phyloP scores from a whole-genome alignment of 2,329 filamentous ascomycete species.

The Diaporthe australafricana region DNA sequence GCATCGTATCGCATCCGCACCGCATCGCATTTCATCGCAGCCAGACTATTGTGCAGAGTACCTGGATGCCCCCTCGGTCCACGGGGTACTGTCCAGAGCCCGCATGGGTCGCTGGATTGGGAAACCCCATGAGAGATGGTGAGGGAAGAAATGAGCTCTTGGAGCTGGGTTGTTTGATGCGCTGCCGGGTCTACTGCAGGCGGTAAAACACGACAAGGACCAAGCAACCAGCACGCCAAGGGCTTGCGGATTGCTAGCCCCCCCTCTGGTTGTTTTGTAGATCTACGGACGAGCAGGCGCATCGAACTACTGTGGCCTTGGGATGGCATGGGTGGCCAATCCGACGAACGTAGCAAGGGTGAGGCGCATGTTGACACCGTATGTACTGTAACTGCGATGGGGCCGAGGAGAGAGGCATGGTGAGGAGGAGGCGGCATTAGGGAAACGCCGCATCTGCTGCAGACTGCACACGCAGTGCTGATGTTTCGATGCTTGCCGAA shows the following conservation, averaged over 20 bases:
- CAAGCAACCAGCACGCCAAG: constrained; percentile 15
- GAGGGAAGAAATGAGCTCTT: constrained; percentile 7
- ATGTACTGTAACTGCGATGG: constrained; percentile 6
- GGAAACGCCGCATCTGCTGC: constrained; percentile 21
- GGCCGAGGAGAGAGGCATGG: neutral
- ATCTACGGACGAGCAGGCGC: constrained; percentile 18
- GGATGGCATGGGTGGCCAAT: constrained; percentile 28
- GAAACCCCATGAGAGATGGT: constrained; percentile 21
- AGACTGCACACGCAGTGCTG: constrained; percentile 5
- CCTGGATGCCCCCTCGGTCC: constrained; percentile 9
- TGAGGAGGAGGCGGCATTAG: constrained; percentile 14
- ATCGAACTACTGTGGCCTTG: constrained; percentile 22
- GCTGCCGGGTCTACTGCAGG: constrained; percentile 17
- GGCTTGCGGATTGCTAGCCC: constrained; percentile 8
- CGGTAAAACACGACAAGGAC: constrained; percentile 21
- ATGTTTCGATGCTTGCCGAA: constrained; percentile 21
- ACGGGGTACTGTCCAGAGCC: neutral
- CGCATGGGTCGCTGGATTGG: constrained; percentile 18
- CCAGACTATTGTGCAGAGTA: too few relatives aligned
- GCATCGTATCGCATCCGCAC: neutral
- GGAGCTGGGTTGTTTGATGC: constrained; percentile 27
- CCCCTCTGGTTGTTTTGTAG: constrained; percentile 22
- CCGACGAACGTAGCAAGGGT: constrained; percentile 21
- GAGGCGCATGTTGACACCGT: constrained; percentile 12
- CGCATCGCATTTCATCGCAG: neutral